phyloP scores from a whole-genome alignment of 2,329 filamentous ascomycete species.

The Coniosporium tulheliwenetii region DNA sequence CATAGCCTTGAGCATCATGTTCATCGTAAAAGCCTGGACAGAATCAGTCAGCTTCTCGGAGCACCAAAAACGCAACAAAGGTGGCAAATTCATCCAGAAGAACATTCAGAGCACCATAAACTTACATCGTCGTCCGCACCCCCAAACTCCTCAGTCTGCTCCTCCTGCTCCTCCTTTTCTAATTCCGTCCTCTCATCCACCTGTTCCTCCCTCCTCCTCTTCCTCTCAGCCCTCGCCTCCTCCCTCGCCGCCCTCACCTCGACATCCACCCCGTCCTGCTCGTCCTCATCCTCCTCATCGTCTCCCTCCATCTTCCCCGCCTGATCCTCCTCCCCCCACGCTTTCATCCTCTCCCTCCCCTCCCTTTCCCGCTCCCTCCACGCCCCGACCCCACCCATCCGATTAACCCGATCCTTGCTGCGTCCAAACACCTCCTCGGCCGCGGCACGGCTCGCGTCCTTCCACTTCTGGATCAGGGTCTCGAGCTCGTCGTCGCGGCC shows the following conservation, averaged over 20 bases:
- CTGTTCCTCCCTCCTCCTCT: slow-evolving; percentile 24
- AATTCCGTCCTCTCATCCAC: slow-evolving; percentile 19
- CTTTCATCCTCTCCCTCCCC: slow-evolving; percentile 17
- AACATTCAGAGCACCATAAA: slow-evolving; percentile 1
- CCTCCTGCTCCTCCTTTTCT: slow-evolving; percentile 20
- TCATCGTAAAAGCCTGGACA: slow-evolving; percentile 48
- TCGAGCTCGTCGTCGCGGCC: slow-evolving; percentile 38
- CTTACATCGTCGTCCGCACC: slow-evolving; percentile 25
- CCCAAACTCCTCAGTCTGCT: slow-evolving; percentile 11
- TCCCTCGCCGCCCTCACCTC: slow-evolving; percentile 30
- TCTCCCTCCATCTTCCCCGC: slow-evolving; percentile 12
- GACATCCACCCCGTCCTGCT: slow-evolving; percentile 16
- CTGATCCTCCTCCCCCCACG: slow-evolving; percentile 10
- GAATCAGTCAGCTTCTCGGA: slow-evolving; percentile 1
- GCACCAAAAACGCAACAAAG: background rate
- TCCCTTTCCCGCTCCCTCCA: slow-evolving; percentile 29
- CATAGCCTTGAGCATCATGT: slow-evolving; percentile 50
- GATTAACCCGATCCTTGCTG: slow-evolving; percentile 43
- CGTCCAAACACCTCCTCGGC: slow-evolving; percentile 52
- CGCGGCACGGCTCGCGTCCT: slow-evolving; percentile 39
- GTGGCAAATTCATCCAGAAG: too few relatives aligned
- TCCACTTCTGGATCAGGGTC: slow-evolving; percentile 45
- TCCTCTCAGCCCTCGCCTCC: slow-evolving; percentile 33
- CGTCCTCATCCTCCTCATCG: slow-evolving; percentile 18
- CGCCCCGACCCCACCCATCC: slow-evolving; percentile 46